These are phyloP conservation scores for Candida namnaoensis DNA, from an alignment of 805 yeast species.

Conservation along the genomic window DNA sequence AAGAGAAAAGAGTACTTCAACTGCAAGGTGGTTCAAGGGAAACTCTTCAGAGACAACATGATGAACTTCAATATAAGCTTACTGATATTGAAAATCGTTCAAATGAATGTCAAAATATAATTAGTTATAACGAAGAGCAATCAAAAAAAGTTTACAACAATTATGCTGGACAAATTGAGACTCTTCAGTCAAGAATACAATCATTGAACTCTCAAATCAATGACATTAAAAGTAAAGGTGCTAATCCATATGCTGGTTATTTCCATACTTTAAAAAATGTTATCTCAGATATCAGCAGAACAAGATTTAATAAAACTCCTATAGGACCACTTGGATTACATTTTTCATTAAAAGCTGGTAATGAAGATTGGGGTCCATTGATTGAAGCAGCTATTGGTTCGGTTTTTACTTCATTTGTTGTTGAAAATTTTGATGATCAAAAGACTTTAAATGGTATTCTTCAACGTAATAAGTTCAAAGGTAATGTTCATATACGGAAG, in stretches of 20 bases:
- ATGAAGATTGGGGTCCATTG: constrained; percentile 46
- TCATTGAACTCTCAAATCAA: background rate
- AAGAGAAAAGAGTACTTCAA: constrained; percentile 19
- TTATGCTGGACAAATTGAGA: background rate
- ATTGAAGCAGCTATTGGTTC: constrained; percentile 47
- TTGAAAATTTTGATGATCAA: constrained; percentile 54
- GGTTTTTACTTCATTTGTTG: constrained; percentile 57
- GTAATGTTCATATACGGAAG: constrained; percentile 40
- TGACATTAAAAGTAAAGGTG: background rate
- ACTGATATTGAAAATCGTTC: background rate
- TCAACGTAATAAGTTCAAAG: constrained; percentile 20
- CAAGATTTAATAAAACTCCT: constrained; percentile 41
- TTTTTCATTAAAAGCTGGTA: constrained; percentile 47
- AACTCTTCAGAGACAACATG: constrained; percentile 6
- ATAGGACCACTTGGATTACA: constrained; percentile 75
- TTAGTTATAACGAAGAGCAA: background rate
- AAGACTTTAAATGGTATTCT: constrained; percentile 27
- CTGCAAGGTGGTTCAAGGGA: constrained; percentile 17
- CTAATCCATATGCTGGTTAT: constrained; percentile 7
- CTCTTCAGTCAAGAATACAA: background rate
- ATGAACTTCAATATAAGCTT: background rate
- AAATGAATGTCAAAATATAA: background rate
- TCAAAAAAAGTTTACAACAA: too few species aligned
- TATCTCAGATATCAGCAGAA: constrained; percentile 11
- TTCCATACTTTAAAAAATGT: background rate